phyloP scores from a whole-genome alignment of 2,329 filamentous ascomycete genomes.

The Cladobotryum protrusum region DNA sequence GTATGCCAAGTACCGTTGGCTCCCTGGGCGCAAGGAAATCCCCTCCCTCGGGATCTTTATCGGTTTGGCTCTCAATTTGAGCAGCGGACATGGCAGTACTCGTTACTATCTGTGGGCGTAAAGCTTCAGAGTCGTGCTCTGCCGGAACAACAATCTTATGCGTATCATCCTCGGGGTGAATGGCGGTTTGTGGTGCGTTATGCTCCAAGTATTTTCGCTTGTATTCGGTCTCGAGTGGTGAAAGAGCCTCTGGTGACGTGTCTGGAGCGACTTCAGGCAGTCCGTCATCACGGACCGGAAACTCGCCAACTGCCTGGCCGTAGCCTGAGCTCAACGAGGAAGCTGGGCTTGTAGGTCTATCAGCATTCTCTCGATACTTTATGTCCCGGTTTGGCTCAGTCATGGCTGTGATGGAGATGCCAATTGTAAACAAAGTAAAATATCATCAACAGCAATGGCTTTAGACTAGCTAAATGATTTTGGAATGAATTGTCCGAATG shows the following conservation, averaged over 20 bases:
- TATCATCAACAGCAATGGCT: background rate
- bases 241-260: background rate
- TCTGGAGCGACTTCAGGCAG: conserved; percentile 8
- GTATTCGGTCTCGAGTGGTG: conserved; percentile 6
- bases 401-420: background rate
- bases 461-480: background rate
- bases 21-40: background rate
- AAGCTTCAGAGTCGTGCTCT: background rate
- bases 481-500: no score
- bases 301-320: conserved; percentile 3
- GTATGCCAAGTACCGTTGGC: conserved; percentile 10
- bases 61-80: no score
- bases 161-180: conserved; percentile 1
- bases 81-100: no score
- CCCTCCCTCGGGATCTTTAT: background rate
- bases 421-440: no score
- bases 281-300: conserved; percentile 4
- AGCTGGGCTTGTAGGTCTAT: background rate
- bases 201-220: conserved; percentile 8
- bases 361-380: background rate
- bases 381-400: background rate
- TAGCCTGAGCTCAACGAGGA: conserved; percentile 7
- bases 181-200: background rate
- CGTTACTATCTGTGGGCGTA: no score
- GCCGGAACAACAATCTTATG: conserved; percentile 6